Base-by-base conservation (phyloP, 768 basidiomycete genomes). In the Strobilomyces confusus region DNA sequence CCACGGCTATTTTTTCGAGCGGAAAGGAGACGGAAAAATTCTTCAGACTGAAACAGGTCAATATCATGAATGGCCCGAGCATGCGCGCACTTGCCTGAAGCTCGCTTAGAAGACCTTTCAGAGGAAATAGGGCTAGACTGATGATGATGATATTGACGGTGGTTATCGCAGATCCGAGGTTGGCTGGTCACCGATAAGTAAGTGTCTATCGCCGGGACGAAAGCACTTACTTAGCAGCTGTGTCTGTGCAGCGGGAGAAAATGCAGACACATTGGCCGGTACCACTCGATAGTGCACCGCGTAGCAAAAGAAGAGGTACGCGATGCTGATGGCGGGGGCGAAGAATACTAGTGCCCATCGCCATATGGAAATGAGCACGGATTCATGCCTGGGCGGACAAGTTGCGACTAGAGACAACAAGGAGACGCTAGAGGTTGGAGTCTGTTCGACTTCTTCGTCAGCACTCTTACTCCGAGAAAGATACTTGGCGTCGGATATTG, bases 11-110 rank as follows among this genome's bases (percentile, higher is more conserved):
- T 30, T 37, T 5, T 53, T 30, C n/a, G 38, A 20, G 30, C 17
- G 17, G 37, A 47, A 25, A 60, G 59, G 9, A 60, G 54, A n/a
- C 59, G 58, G 32, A 60, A 60, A 45, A 56, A 60, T 45, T 60
- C 59, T 45, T 60, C 59, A 9, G 58, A 56, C 59, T 60, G 43
- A 45, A 17, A 45, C 17, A 2, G 9, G 32, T 56, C 9, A 51
- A 30, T 41, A 5, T 17, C 19, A 30, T 15, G 23, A 30, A n/a
- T 7, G 9, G 15, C 11, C 14, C 5, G 26, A 30, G 15, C 3
- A 5, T n/a, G 22, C 8, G 32, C 15, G 9, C 19, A 9, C 45
- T 44, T 9, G 54, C 59, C 55, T 57, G 37, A 26, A 60, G 55
- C 3, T 61, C 58, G 17, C 2, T 51, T 12, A 61, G 22, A 32